A percentile compares a stretch with the other conserved stretches of the same genome.
Conservation (phyloP, 345 rosid species). For the Brassica incana region DNA sequence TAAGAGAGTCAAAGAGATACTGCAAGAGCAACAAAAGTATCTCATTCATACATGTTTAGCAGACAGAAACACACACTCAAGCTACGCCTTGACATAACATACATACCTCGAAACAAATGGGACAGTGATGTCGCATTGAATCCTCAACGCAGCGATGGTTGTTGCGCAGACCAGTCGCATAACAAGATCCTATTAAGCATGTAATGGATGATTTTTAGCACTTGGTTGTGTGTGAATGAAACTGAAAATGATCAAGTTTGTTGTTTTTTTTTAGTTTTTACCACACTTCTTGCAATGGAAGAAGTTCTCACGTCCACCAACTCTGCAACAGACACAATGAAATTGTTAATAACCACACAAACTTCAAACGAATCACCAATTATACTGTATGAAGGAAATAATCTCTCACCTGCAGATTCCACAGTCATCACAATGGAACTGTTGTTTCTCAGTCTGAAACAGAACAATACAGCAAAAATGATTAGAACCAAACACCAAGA, state of each 20-base stretch:
- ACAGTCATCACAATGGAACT: constrained; percentile 94
- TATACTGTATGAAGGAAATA: neutral
- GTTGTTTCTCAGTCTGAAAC: constrained; percentile 65
- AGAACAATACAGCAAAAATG: neutral
- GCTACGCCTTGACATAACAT: neutral
- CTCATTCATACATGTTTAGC: neutral
- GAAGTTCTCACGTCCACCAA: constrained; percentile 80
- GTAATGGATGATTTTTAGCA: neutral
- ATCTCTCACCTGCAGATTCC: constrained; percentile 85
- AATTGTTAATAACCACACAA: neutral
- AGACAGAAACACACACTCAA: neutral
- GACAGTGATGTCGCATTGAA: constrained; percentile 97
- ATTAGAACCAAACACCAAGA: neutral
- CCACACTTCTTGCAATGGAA: constrained; percentile 95
- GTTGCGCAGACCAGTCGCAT: constrained; percentile 53
- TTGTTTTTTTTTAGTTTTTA: constrained; percentile 37
- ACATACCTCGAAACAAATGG: constrained; percentile 78
- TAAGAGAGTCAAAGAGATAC: constrained; percentile 92
- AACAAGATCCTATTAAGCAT: constrained; percentile 70
- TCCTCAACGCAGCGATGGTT: constrained; percentile 93
- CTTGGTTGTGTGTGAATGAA: neutral
- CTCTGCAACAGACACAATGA: constrained; percentile 46
- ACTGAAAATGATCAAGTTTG: neutral
- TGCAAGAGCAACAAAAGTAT: constrained; percentile 34
- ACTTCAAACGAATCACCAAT: neutral